Percentiles rank a stretch among this genome's conserved stretches.
Evolutionary conservation across 2,329 filamentous ascomycete species (phyloP).

Genomic region (Trichoderma koningiopsis): DNA sequence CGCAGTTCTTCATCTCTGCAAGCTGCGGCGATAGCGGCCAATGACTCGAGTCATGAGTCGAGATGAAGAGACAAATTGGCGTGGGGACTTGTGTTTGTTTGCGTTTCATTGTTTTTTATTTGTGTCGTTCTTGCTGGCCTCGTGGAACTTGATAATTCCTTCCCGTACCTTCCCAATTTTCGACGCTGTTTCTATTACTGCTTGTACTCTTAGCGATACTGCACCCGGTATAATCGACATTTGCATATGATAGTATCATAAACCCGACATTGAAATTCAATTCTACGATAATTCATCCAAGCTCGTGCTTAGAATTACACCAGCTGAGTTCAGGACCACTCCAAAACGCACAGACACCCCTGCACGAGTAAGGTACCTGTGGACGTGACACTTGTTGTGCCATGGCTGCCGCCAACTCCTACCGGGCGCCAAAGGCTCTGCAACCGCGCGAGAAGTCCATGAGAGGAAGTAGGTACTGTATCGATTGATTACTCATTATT

Average conservation of each 20-base stretch:
- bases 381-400: not conserved
- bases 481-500: not conserved
- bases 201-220: not conserved
- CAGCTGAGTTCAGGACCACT: not conserved
- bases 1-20: not conserved
- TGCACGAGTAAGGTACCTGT: not conserved
- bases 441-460: too few species aligned
- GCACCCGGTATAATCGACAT: not conserved
- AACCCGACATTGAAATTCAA: not conserved
- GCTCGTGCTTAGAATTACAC: not conserved
- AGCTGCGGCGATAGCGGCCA: not conserved
- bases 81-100: not conserved
- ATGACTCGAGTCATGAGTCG: not conserved
- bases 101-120: not conserved
- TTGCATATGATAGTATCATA: not conserved
- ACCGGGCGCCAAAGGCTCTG: not conserved
- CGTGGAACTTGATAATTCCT: not conserved
- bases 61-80: conserved; percentile 3
- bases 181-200: not conserved
- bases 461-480: too few species aligned
- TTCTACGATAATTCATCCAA: not conserved
- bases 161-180: conserved; percentile 5
- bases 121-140: not conserved
- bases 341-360: not conserved
- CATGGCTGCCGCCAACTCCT: not conserved